phyloP scores from a whole-genome alignment of 2,329 filamentous ascomycete genomes.

The Neophaeococcomyces aloes region DNA sequence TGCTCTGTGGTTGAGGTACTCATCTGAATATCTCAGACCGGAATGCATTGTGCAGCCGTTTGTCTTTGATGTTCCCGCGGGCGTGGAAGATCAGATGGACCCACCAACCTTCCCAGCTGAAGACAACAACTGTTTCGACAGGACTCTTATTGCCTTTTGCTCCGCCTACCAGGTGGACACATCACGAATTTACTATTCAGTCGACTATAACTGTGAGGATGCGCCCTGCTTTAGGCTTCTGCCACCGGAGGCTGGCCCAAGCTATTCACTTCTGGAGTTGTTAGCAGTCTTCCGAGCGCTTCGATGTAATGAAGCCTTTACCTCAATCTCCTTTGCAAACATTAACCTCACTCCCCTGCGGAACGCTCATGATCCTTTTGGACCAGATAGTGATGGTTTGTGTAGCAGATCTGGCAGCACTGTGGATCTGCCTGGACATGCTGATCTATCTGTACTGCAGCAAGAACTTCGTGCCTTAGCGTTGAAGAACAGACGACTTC shows the following conservation, averaged over 20 bases:
- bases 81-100: constrained; percentile 42
- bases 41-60: constrained; percentile 56
- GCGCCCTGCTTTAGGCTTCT: constrained; percentile 56
- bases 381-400: constrained; percentile 51
- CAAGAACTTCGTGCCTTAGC: constrained; percentile 60
- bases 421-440: constrained; percentile 44
- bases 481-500: constrained; percentile 52
- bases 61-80: constrained; percentile 48
- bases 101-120: constrained; percentile 41
- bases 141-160: constrained; percentile 59
- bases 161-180: constrained; percentile 58
- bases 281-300: constrained; percentile 59
- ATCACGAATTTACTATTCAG: constrained; percentile 54
- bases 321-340: constrained; percentile 55
- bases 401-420: constrained; percentile 49
- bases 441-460: constrained; percentile 49
- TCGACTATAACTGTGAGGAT: constrained; percentile 54
- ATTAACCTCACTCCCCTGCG: constrained; percentile 57
- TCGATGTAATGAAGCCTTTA: constrained; percentile 60
- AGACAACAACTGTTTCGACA: constrained; percentile 52
- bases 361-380: constrained; percentile 48
- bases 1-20: constrained; percentile 49
- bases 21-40: constrained; percentile 54
- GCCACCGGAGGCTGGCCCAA: constrained; percentile 40
- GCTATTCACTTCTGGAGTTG: constrained; percentile 53